Percentiles rank a stretch among this genome's conserved stretches.
Evolutionary conservation across 148 eudicot species (phyloP).

Genomic region (Rhododendron griersonianum): DNA sequence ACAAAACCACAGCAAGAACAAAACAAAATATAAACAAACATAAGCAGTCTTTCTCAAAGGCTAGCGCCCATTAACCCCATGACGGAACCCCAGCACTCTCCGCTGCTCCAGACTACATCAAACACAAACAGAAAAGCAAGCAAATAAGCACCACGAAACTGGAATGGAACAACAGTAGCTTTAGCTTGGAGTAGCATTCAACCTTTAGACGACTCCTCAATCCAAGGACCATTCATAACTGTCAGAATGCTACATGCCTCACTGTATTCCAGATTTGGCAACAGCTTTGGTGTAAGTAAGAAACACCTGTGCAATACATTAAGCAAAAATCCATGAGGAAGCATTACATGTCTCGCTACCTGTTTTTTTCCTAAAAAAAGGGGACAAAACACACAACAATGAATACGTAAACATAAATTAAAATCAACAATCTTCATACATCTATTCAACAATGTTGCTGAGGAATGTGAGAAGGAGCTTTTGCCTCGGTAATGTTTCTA

Average conservation of each 20-base stretch:
- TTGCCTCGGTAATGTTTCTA: too few species aligned
- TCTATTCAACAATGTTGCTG: not conserved
- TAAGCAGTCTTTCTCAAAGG: slow-evolving; percentile 18
- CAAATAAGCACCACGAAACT: not conserved
- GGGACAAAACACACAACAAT: not conserved
- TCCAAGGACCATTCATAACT: slow-evolving; percentile 94
- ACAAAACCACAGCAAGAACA: not conserved
- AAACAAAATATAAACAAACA: not conserved
- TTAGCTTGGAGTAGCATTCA: not conserved
- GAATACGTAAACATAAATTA: not conserved
- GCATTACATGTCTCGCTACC: not conserved
- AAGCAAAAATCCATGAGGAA: not conserved
- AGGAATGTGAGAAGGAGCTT: not conserved
- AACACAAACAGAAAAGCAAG: slow-evolving; percentile 6
- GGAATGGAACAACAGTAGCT: not conserved
- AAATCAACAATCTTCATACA: not conserved
- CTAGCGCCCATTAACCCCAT: slow-evolving; percentile 34
- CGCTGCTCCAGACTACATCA: slow-evolving; percentile 73
- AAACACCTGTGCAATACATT: slow-evolving; percentile 59
- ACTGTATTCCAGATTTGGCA: slow-evolving; percentile 76
- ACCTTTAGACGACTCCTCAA: slow-evolving; percentile 85
- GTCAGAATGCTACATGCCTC: slow-evolving; percentile 80
- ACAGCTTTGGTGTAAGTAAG: slow-evolving; percentile 92
- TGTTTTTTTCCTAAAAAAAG: not conserved
- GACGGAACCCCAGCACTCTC: slow-evolving; percentile 68